Conservation (phyloP, 2,329 filamentous ascomycete species). For the Dothidotthia symphoricarpi region DNA sequence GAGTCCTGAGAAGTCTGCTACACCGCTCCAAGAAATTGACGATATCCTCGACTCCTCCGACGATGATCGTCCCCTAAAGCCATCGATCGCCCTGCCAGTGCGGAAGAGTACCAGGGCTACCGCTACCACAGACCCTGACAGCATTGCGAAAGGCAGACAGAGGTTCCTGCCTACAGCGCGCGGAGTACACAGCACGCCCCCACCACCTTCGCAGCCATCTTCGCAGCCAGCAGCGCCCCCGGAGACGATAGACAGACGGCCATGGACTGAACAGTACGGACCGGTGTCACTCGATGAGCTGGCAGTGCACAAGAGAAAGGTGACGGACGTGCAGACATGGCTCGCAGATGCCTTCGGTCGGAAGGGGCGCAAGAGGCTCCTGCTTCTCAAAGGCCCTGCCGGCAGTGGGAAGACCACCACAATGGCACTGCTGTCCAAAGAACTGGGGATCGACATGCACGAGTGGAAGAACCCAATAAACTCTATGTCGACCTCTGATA, state of each 20-base stretch:
- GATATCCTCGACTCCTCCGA: slow-evolving; percentile 40
- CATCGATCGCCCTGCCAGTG: slow-evolving; percentile 26
- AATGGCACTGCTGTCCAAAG: slow-evolving; percentile 70
- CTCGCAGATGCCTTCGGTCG: slow-evolving; percentile 71
- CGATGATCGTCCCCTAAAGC: slow-evolving; percentile 26
- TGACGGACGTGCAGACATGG: slow-evolving; percentile 81
- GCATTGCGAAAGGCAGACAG: slow-evolving; percentile 37
- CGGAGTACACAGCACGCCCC: slow-evolving; percentile 32
- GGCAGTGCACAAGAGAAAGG: slow-evolving; percentile 92
- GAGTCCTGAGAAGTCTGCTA: slow-evolving; percentile 41
- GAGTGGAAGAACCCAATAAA: slow-evolving; percentile 87
- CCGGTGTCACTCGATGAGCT: slow-evolving; percentile 76
- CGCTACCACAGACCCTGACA: slow-evolving; percentile 17
- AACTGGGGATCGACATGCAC: slow-evolving; percentile 73
- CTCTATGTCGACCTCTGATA: slow-evolving; percentile 58
- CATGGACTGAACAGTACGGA: slow-evolving; percentile 85
- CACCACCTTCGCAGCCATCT: too few species aligned
- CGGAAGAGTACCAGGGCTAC: slow-evolving; percentile 30
- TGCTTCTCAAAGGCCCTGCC: slow-evolving; percentile 85
- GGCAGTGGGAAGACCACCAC: slow-evolving; percentile 94
- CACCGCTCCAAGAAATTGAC: slow-evolving; percentile 33
- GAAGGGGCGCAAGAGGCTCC: slow-evolving; percentile 61
- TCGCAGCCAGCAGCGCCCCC: slow-evolving; percentile 18
- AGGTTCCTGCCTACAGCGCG: slow-evolving; percentile 46
- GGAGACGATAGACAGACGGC: slow-evolving; percentile 58